Conservation (phyloP, 257 asterid species). For the Nicotiana tomentosiformis region DNA sequence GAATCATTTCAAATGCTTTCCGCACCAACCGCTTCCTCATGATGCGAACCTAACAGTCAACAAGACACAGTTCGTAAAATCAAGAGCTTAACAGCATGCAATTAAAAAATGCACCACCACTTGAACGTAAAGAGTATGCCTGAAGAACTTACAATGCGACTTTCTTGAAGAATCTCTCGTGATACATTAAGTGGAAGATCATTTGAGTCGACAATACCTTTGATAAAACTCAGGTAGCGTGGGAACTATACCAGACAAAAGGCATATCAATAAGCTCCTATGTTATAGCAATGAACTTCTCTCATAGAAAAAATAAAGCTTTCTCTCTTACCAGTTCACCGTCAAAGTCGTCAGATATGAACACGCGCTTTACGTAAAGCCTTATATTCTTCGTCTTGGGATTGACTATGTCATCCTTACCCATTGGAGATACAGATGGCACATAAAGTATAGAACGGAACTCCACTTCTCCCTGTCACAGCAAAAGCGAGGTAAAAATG, state of each 20-base stretch:
- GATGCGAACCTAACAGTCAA: slow-evolving; percentile 63
- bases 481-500: slow-evolving; percentile 14
- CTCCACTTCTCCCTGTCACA: slow-evolving; percentile 91
- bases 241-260: slow-evolving; percentile 64
- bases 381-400: slow-evolving; percentile 90
- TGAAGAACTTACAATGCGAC: slow-evolving; percentile 77
- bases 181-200: slow-evolving; percentile 98
- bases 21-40: slow-evolving; percentile 98
- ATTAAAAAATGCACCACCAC: background rate
- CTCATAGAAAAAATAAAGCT: background rate
- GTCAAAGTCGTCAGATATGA: slow-evolving; percentile 96
- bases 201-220: slow-evolving; percentile 97
- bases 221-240: slow-evolving; percentile 88
- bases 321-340: slow-evolving; percentile 92
- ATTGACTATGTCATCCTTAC: slow-evolving; percentile 77
- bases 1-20: slow-evolving; percentile 97
- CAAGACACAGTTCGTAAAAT: slow-evolving; percentile 6
- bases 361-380: slow-evolving; percentile 88
- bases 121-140: background rate
- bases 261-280: background rate
- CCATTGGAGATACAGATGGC: slow-evolving; percentile 69
- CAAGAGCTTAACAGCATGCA: background rate
- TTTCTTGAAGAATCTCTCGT: slow-evolving; percentile 97
- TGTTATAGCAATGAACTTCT: background rate
- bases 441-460: slow-evolving; percentile 82